Evolutionary conservation across 352 stramenopile genomes (phyloP).

Genomic region (Pythium graminicola): DNA sequence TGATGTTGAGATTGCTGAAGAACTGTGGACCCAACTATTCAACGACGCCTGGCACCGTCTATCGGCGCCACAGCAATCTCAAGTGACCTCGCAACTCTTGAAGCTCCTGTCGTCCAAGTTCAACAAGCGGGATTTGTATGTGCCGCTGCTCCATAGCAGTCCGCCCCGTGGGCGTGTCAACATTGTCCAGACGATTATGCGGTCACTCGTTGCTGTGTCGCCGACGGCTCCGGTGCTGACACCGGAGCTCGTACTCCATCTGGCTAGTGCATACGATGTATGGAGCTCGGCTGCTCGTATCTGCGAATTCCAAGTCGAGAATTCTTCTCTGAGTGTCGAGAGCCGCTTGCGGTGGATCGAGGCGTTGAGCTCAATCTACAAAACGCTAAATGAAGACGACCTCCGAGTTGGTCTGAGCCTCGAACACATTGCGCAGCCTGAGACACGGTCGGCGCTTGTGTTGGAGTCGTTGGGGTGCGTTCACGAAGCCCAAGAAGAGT

Average conservation of each 20-base stretch:
- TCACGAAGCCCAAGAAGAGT: constrained; percentile 84
- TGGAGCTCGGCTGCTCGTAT: constrained; percentile 67
- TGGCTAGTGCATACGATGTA: constrained; percentile 78
- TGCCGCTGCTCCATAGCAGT: constrained; percentile 37
- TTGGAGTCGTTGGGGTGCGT: constrained; percentile 78
- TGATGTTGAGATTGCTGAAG: constrained; percentile 77
- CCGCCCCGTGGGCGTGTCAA: constrained; percentile 43
- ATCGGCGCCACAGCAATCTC: constrained; percentile 39
- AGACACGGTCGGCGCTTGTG: constrained; percentile 66
- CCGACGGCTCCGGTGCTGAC: constrained; percentile 63
- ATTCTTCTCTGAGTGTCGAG: constrained; percentile 54
- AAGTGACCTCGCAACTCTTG: constrained; percentile 53
- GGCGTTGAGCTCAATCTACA: constrained; percentile 79
- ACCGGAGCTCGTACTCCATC: constrained; percentile 75
- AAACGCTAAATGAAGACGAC: constrained; percentile 81
- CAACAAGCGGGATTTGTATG: constrained; percentile 79
- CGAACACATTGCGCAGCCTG: constrained; percentile 65
- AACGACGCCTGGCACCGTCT: constrained; percentile 47
- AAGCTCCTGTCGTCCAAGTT: constrained; percentile 84
- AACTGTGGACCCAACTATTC: constrained; percentile 80
- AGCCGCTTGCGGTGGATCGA: constrained; percentile 82
- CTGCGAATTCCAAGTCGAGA: constrained; percentile 81
- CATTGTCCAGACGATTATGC: constrained; percentile 80
- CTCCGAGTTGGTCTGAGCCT: constrained; percentile 70
- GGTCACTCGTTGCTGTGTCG: constrained; percentile 56